These are phyloP conservation scores for Rhododendron griersonianum DNA, from an alignment of 148 eudicot genomes.

Conservation along the genomic window DNA sequence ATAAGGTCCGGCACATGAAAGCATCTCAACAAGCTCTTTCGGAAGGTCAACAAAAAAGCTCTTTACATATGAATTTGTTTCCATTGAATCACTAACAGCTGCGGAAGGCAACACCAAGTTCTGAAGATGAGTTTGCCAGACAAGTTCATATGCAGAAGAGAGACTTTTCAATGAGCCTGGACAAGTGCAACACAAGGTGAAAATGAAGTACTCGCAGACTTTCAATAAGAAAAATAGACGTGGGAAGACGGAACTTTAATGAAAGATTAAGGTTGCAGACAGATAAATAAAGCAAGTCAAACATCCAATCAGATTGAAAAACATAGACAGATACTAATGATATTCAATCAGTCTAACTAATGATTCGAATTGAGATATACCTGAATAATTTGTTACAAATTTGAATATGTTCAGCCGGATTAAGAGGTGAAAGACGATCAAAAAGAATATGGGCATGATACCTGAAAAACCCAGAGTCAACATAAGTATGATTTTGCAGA, in stretches of 20 bases:
- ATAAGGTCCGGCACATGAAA: slow-evolving; percentile 82
- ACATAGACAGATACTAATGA: not conserved
- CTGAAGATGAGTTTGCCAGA: slow-evolving; percentile 41
- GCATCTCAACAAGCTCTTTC: slow-evolving; percentile 94
- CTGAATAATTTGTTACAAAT: slow-evolving; percentile 77
- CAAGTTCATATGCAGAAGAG: slow-evolving; percentile 60
- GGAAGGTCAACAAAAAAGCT: slow-evolving; percentile 47
- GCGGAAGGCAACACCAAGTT: slow-evolving; percentile 20
- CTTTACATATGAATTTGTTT: slow-evolving; percentile 29
- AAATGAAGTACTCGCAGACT: not conserved
- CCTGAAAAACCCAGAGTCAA: slow-evolving; percentile 39
- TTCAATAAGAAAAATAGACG: not conserved
- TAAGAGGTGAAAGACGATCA: slow-evolving; percentile 75
- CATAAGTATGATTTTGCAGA: not conserved
- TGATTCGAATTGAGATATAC: slow-evolving; percentile 25
- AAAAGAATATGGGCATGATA: slow-evolving; percentile 73
- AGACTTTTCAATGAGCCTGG: slow-evolving; percentile 77
- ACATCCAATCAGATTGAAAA: not conserved
- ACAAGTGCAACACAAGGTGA: not conserved
- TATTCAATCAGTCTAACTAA: not conserved
- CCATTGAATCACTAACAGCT: slow-evolving; percentile 31
- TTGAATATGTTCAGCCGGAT: slow-evolving; percentile 70
- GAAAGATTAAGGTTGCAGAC: not conserved
- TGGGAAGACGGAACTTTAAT: not conserved
- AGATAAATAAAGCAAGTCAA: not conserved